Evolutionary conservation across 257 asterid species (phyloP).

Genomic region (Henckelia pumila): DNA sequence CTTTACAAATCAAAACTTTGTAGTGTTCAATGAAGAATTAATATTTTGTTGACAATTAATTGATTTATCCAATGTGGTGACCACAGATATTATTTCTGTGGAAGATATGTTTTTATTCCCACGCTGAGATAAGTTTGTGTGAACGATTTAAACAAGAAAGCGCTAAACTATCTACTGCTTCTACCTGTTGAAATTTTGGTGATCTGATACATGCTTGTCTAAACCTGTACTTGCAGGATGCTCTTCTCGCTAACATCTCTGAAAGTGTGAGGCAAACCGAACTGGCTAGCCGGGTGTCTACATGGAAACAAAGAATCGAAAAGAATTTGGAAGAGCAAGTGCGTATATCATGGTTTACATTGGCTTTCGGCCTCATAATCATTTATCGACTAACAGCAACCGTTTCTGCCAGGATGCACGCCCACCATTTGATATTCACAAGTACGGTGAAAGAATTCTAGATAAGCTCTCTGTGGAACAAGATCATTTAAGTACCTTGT

Average conservation of each 20-base stretch:
- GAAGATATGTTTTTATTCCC: not conserved
- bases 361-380: slow-evolving; percentile 7
- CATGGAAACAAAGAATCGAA: slow-evolving; percentile 94
- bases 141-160: not conserved
- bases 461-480: slow-evolving; percentile 48
- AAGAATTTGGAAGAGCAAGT: slow-evolving; percentile 84
- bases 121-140: not conserved
- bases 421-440: slow-evolving; percentile 88
- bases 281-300: slow-evolving; percentile 81
- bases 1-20: too few species aligned
- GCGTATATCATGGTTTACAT: slow-evolving; percentile 12
- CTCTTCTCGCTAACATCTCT: slow-evolving; percentile 74
- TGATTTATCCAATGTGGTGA: too few species aligned
- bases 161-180: not conserved
- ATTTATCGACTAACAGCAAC: slow-evolving; percentile 22
- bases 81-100: too few species aligned
- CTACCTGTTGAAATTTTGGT: slow-evolving; percentile 11
- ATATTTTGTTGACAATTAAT: too few species aligned
- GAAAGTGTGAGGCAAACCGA: slow-evolving; percentile 84
- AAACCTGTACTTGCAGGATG: slow-evolving; percentile 51
- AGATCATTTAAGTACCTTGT: slow-evolving; percentile 36
- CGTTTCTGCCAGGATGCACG: slow-evolving; percentile 62
- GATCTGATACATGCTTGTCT: slow-evolving; percentile 18
- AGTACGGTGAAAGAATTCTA: slow-evolving; percentile 73
- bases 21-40: too few species aligned